Conservation (phyloP, 257 asterid species). For the Lycium barbarum region DNA sequence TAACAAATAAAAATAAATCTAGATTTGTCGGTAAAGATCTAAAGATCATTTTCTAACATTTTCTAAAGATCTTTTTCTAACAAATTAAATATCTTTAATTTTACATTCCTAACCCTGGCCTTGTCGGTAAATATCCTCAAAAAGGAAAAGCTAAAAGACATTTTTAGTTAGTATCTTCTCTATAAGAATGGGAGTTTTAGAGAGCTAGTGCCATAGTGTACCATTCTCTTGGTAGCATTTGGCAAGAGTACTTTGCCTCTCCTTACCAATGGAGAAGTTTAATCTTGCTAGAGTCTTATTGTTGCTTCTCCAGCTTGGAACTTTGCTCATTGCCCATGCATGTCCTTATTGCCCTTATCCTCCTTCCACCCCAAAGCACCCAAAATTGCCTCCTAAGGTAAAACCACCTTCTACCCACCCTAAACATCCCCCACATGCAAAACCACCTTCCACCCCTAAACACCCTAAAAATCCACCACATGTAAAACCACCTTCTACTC, state of each 20-base stretch:
- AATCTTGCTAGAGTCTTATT: constrained; percentile 13
- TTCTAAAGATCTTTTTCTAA: too few species aligned
- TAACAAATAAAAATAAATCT: not conserved
- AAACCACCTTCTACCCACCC: constrained; percentile 28
- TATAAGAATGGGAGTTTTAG: constrained; percentile 1
- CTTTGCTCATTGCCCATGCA: constrained; percentile 53
- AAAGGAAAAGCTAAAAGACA: not conserved
- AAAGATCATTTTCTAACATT: too few species aligned
- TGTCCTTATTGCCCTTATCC: constrained; percentile 63
- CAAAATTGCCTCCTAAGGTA: constrained; percentile 48
- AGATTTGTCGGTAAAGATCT: too few species aligned
- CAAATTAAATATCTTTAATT: not conserved
- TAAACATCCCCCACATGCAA: constrained; percentile 22
- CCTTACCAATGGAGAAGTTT: constrained; percentile 24
- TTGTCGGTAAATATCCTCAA: not conserved
- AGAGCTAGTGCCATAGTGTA: not conserved
- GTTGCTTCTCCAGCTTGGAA: constrained; percentile 53
- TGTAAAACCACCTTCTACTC: constrained; percentile 28
- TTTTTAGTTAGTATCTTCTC: not conserved
- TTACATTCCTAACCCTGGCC: not conserved
- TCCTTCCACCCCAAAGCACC: constrained; percentile 47
- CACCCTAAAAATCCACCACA: constrained; percentile 22
- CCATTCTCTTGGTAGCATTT: constrained; percentile 27
- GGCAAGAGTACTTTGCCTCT: not conserved
- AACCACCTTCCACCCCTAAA: constrained; percentile 27